These are phyloP conservation scores for Penicillium ochrochloron DNA, from an alignment of 495 filamentous ascomycete genomes.

Conservation along the genomic window DNA sequence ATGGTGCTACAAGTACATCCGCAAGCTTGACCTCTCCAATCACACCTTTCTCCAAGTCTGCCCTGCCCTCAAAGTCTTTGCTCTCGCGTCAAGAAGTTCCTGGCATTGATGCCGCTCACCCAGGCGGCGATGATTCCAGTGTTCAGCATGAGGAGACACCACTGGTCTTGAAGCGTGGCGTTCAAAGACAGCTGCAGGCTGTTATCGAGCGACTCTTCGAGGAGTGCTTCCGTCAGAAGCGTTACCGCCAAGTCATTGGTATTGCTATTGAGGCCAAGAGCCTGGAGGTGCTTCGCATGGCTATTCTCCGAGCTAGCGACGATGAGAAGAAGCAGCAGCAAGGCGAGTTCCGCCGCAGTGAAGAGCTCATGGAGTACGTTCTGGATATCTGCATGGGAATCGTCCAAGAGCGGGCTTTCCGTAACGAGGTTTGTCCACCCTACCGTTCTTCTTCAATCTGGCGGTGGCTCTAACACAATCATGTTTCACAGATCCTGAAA, in stretches of 20 bases:
- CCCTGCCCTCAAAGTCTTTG: conserved; percentile 89
- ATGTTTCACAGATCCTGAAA: conserved; percentile 68
- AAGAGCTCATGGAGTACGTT: conserved; percentile 96
- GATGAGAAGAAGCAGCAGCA: conserved; percentile 74
- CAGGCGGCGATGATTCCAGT: conserved; percentile 57
- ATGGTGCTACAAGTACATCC: conserved; percentile 67
- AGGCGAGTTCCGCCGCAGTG: conserved; percentile 65
- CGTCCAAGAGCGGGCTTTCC: conserved; percentile 88
- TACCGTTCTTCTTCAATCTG: not conserved
- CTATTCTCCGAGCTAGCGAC: conserved; percentile 80
- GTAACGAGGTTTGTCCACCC: conserved; percentile 66
- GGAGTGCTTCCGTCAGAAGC: conserved; percentile 80
- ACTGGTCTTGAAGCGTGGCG: conserved; percentile 56
- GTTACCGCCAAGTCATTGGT: conserved; percentile 97
- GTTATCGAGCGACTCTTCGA: conserved; percentile 91
- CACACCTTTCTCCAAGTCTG: conserved; percentile 90
- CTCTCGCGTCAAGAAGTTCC: conserved; percentile 77
- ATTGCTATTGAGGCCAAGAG: conserved; percentile 97
- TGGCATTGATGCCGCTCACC: conserved; percentile 57
- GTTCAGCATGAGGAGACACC: conserved; percentile 58
- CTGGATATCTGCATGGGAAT: conserved; percentile 96
- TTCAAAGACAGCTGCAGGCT: conserved; percentile 73
- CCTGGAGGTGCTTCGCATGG: conserved; percentile 82
- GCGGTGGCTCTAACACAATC: conserved; percentile 25
- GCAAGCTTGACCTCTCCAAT: conserved; percentile 81